phyloP scores from a whole-genome alignment of 768 basidiomycete genomes.

The Pulveroboletus sp. region DNA sequence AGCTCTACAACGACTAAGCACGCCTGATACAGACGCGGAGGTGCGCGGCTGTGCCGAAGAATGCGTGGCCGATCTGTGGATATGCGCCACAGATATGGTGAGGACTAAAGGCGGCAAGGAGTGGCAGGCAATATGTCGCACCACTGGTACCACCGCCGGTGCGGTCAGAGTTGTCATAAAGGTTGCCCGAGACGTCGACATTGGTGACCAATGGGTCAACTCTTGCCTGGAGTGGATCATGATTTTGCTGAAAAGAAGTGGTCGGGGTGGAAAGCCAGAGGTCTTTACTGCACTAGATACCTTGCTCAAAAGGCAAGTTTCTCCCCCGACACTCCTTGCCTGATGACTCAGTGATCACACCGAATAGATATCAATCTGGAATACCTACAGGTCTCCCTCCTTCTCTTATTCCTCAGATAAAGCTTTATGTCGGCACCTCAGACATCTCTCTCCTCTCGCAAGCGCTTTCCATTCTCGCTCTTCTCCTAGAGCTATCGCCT shows the following conservation, averaged over 20 bases:
- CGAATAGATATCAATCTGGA: slow-evolving; percentile 39
- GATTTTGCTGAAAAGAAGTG: slow-evolving; percentile 70
- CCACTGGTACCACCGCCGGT: slow-evolving; percentile 64
- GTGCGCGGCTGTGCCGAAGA: slow-evolving; percentile 81
- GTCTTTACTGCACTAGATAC: slow-evolving; percentile 74
- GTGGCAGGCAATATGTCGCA: slow-evolving; percentile 76
- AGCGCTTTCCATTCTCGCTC: slow-evolving; percentile 57
- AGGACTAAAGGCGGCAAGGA: slow-evolving; percentile 59
- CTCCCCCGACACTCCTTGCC: not conserved
- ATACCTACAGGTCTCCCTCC: slow-evolving; percentile 57
- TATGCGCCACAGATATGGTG: slow-evolving; percentile 74
- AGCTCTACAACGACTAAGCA: slow-evolving; percentile 62
- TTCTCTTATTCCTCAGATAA: slow-evolving; percentile 67
- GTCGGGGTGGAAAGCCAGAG: slow-evolving; percentile 71
- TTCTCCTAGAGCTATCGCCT: slow-evolving; percentile 67
- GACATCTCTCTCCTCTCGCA: slow-evolving; percentile 80
- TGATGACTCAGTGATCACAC: not conserved
- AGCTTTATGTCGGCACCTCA: slow-evolving; percentile 63
- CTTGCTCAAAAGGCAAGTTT: slow-evolving; percentile 57
- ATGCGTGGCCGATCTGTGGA: slow-evolving; percentile 81
- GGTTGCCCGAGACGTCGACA: slow-evolving; percentile 70
- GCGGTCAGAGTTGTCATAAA: slow-evolving; percentile 79
- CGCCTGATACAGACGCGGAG: slow-evolving; percentile 87
- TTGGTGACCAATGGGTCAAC: slow-evolving; percentile 77
- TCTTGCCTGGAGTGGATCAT: slow-evolving; percentile 75